Conservation (phyloP, 2,329 filamentous ascomycete genomes). For the Cytospora mali region DNA sequence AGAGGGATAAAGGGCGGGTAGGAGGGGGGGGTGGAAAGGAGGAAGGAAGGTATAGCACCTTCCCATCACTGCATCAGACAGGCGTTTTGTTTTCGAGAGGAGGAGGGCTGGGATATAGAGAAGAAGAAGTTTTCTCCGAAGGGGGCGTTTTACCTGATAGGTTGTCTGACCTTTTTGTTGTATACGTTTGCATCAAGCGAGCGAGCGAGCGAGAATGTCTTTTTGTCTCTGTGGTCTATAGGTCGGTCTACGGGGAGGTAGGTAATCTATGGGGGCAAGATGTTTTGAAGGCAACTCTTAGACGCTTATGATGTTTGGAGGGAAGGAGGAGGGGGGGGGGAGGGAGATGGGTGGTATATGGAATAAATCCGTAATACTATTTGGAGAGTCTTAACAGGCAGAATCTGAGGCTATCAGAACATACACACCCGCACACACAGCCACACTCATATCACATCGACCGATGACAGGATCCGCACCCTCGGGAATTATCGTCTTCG, state of each 20-base stretch:
- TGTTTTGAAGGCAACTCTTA: background rate
- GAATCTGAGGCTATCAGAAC: background rate
- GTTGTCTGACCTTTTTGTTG: background rate
- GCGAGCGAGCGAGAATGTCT: slow-evolving; percentile 14
- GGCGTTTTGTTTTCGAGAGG: background rate
- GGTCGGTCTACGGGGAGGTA: background rate
- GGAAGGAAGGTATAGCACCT: slow-evolving; percentile 3
- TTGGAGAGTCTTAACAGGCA: background rate
- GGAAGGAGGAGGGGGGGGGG: too few relatives aligned
- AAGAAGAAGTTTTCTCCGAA: slow-evolving; percentile 6
- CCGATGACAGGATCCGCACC: background rate
- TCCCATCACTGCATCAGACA: background rate
- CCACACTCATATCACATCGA: too few relatives aligned
- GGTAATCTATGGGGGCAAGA: background rate
- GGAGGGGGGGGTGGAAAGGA: slow-evolving; percentile 2
- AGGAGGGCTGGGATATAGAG: background rate
- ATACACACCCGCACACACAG: too few relatives aligned
- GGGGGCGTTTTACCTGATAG: background rate
- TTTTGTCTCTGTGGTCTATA: slow-evolving; percentile 11
- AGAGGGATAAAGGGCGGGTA: background rate
- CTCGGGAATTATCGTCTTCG: background rate
- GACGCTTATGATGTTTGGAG: background rate
- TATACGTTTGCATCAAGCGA: slow-evolving; percentile 3
- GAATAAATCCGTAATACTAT: background rate
- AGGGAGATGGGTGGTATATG: background rate